Conservation (phyloP, 805 yeast genomes). For the Saccharomycodes ludwigii region DNA sequence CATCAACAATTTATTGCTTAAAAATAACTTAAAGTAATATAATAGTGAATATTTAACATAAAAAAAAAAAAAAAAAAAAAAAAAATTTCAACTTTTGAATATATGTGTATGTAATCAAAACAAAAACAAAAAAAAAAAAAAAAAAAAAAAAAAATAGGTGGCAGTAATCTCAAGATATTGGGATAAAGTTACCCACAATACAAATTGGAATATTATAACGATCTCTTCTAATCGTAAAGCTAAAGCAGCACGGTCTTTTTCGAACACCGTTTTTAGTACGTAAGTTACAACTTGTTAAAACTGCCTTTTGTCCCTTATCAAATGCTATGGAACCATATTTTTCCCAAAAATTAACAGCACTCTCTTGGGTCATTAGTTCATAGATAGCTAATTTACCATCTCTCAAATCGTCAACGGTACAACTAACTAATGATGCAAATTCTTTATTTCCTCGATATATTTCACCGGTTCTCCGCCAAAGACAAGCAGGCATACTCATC, state of each 20-base stretch:
- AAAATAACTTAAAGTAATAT: constrained; percentile 2
- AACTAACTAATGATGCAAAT: constrained; percentile 87
- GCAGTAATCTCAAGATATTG: constrained; percentile 29
- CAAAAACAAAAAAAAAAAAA: neutral
- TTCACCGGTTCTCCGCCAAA: constrained; percentile 96
- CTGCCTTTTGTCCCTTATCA: constrained; percentile 92
- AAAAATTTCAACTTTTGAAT: no score
- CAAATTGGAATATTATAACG: constrained; percentile 91
- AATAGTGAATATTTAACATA: neutral
- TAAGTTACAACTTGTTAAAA: constrained; percentile 79
- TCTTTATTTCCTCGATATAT: constrained; percentile 92
- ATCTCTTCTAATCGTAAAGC: constrained; percentile 87
- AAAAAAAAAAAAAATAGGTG: neutral
- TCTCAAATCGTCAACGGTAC: constrained; percentile 75
- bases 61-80: no score
- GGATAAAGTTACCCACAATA: constrained; percentile 90
- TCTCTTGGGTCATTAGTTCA: constrained; percentile 89
- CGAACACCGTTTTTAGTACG: constrained; percentile 72
- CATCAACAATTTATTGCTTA: constrained; percentile 12
- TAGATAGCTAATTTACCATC: constrained; percentile 89
- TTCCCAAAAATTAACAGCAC: constrained; percentile 96
- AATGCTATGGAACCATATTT: constrained; percentile 94
- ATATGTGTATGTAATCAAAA: no score
- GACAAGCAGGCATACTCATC: constrained; percentile 95
- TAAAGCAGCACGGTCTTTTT: constrained; percentile 79